Evolutionary conservation across 208 protist genomes (phyloP).

Genomic region (Trypanosoma avium): DNA sequence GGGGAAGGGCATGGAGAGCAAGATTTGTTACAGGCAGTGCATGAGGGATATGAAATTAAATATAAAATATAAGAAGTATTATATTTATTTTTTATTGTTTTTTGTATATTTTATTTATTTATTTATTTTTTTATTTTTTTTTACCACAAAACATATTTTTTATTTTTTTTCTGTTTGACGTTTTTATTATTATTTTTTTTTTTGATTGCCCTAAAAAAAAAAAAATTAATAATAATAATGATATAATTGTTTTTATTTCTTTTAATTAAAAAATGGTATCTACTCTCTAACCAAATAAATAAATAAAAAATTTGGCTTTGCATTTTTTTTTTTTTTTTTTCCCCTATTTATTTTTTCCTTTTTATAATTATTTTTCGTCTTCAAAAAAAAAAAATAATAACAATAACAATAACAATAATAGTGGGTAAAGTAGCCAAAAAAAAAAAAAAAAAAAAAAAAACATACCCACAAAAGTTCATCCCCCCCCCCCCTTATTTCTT

Average conservation of each 20-base stretch:
- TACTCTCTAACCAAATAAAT: slow-evolving; percentile 5
- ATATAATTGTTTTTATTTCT: slow-evolving; percentile 13
- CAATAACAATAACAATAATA: too few relatives aligned
- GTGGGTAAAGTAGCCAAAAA: too few relatives aligned
- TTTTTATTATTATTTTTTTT: too few relatives aligned
- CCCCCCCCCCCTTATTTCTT: too few relatives aligned
- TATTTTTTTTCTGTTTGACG: too few relatives aligned
- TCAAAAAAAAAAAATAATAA: too few relatives aligned
- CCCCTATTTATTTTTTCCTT: neutral
- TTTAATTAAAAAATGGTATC: neutral
- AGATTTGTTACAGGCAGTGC: slow-evolving; percentile 78
- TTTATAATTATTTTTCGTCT: neutral
- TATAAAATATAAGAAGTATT: slow-evolving; percentile 60
- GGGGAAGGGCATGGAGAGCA: slow-evolving; percentile 82
- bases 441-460: too few relatives aligned
- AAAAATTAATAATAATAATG: too few relatives aligned
- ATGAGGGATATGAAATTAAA: slow-evolving; percentile 86
- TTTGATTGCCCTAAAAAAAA: too few relatives aligned
- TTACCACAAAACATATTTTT: too few relatives aligned
- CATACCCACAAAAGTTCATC: too few relatives aligned
- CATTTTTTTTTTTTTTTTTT: neutral
- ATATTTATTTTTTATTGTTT: neutral
- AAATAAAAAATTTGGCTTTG: slow-evolving; percentile 5
- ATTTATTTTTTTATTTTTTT: neutral
- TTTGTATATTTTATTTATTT: neutral